Conservation (phyloP, 78 protist species). For the Diacronema lutheri region DNA sequence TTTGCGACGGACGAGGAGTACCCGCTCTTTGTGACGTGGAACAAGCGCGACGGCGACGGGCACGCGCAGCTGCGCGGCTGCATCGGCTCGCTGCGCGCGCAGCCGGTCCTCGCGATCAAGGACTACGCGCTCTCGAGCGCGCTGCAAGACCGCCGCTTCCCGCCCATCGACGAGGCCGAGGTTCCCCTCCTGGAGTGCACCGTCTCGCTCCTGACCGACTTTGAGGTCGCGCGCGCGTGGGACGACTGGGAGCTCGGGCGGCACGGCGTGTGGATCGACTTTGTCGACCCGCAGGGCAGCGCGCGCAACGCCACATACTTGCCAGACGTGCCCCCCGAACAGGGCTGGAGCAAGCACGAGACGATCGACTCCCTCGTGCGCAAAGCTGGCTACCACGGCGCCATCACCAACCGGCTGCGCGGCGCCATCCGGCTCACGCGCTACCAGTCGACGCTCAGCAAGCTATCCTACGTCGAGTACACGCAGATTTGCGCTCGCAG, state of each 20-base stretch:
- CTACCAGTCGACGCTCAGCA: slow-evolving; percentile 46
- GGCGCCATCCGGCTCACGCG: slow-evolving; percentile 42
- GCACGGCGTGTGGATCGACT: slow-evolving; percentile 65
- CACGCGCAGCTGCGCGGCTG: slow-evolving; percentile 53
- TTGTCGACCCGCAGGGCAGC: slow-evolving; percentile 3
- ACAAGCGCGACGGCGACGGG: not conserved
- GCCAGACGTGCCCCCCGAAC: slow-evolving; percentile 67
- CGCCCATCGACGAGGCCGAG: slow-evolving; percentile 39
- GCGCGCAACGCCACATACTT: slow-evolving; percentile 39
- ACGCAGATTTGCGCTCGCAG: no score
- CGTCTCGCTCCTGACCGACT: slow-evolving; percentile 43
- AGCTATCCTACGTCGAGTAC: slow-evolving; percentile 27
- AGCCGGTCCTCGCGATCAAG: slow-evolving; percentile 32
- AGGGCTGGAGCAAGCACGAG: slow-evolving; percentile 54
- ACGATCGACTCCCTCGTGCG: slow-evolving; percentile 46
- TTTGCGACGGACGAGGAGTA: not conserved
- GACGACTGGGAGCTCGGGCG: slow-evolving; percentile 66
- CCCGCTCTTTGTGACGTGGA: slow-evolving; percentile 71
- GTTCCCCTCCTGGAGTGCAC: slow-evolving; percentile 43
- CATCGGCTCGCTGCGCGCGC: slow-evolving; percentile 56
- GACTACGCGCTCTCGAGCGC: slow-evolving; percentile 57
- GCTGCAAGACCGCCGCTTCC: slow-evolving; percentile 47
- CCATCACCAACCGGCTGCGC: slow-evolving; percentile 8
- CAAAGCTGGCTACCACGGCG: slow-evolving; percentile 60
- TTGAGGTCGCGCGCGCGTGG: slow-evolving; percentile 44